Percentiles rank a stretch among this genome's conserved stretches.
These are phyloP conservation scores for Acer yangbiense DNA, from an alignment of 345 rosid genomes.

Conservation along the genomic window DNA sequence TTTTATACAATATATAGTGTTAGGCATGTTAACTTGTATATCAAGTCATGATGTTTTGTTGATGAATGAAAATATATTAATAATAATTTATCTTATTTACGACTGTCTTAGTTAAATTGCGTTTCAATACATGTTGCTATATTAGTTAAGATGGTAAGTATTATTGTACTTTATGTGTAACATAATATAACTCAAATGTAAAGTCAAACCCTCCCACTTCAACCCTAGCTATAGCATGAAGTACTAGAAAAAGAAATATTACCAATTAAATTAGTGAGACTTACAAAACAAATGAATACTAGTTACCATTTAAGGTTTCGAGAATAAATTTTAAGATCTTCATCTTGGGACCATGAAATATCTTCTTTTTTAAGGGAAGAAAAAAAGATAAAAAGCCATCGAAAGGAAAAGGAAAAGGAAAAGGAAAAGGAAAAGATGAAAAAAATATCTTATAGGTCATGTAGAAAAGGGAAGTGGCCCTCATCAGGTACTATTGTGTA, in stretches of 20 bases:
- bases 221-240: too few relatives aligned
- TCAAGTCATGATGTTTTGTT: background rate
- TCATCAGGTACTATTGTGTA: slow-evolving; percentile 17
- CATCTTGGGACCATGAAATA: slow-evolving; percentile 40
- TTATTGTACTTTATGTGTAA: too few relatives aligned
- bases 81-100: too few relatives aligned
- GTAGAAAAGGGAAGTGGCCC: slow-evolving; percentile 18
- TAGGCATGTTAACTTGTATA: too few relatives aligned
- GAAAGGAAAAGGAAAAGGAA: background rate
- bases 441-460: background rate
- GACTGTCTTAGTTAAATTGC: too few relatives aligned
- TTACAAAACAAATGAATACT: background rate
- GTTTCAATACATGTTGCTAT: too few relatives aligned
- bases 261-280: background rate
- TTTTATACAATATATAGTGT: too few relatives aligned
- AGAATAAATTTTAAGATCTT: slow-evolving; percentile 33
- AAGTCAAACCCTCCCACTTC: background rate
- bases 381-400: slow-evolving; percentile 27
- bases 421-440: too few relatives aligned
- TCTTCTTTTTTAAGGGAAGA: slow-evolving; percentile 15
- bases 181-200: too few relatives aligned
- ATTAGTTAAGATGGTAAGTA: too few relatives aligned
- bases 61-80: too few relatives aligned
- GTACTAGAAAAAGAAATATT: background rate
- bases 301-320: slow-evolving; percentile 4